Evolutionary conservation across 805 yeast species (phyloP).

Genomic region (Teunomyces panamensis): DNA sequence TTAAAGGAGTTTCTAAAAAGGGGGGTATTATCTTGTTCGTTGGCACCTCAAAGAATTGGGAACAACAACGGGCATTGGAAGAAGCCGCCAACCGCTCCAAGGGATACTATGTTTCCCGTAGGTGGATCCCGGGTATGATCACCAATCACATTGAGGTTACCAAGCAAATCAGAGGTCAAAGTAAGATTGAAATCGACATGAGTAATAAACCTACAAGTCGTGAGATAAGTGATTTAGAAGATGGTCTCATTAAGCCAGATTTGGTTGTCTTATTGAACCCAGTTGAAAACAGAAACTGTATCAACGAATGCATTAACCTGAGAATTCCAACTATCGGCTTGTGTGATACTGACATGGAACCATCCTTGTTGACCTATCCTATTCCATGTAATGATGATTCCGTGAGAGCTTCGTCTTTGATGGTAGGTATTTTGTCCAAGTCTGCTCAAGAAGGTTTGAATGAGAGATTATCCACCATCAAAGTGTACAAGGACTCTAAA

Average conservation of each 20-base stretch:
- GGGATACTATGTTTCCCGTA: conserved; percentile 77
- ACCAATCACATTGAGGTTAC: conserved; percentile 78
- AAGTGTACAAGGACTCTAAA: conserved; percentile 7
- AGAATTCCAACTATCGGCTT: conserved; percentile 92
- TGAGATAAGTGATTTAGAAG: conserved; percentile 46
- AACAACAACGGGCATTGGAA: conserved; percentile 67
- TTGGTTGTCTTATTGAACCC: conserved; percentile 85
- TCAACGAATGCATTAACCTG: conserved; percentile 75
- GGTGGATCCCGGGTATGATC: conserved; percentile 95
- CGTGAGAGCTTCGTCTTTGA: conserved; percentile 70
- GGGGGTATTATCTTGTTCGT: conserved; percentile 86
- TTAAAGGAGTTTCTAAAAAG: conserved; percentile 72
- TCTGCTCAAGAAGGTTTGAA: conserved; percentile 81
- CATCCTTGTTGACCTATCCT: conserved; percentile 85
- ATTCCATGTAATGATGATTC: conserved; percentile 97
- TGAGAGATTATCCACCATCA: conserved; percentile 43
- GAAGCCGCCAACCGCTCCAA: conserved; percentile 74
- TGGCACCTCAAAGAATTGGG: conserved; percentile 72
- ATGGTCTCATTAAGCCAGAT: conserved; percentile 78
- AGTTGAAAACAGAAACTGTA: conserved; percentile 73
- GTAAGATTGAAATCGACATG: conserved; percentile 64
- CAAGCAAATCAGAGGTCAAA: conserved; percentile 43
- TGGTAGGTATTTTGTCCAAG: conserved; percentile 77
- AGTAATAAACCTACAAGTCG: conserved; percentile 65
- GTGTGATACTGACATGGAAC: conserved; percentile 92